phyloP scores from a whole-genome alignment of 306 rosid genomes.

The Lagenaria siceraria region DNA sequence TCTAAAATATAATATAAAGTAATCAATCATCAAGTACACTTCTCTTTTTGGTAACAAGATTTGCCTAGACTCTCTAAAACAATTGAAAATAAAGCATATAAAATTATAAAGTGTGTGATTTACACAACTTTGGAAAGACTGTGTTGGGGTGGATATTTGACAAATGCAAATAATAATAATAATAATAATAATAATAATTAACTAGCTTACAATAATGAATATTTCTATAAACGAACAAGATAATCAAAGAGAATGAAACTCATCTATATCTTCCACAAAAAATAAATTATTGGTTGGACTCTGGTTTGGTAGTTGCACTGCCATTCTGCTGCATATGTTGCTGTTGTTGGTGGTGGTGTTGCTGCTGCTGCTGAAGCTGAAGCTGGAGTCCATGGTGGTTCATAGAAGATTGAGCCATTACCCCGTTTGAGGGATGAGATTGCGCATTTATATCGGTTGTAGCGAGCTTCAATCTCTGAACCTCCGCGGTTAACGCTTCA shows the following conservation, averaged over 20 bases:
- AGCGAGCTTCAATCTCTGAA: conserved; percentile 74
- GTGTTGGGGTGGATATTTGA: conserved; percentile 20
- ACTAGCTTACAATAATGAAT: conserved; percentile 14
- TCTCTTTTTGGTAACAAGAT: conserved; percentile 15
- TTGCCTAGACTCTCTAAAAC: conserved; percentile 27
- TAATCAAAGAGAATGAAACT: neutral
- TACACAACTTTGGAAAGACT: conserved; percentile 18
- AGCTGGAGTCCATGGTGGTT: conserved; percentile 49
- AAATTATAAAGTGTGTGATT: conserved; percentile 15
- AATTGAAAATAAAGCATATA: conserved; percentile 1
- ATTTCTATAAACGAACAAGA: neutral
- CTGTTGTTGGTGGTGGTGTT: conserved; percentile 24
- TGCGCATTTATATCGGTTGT: conserved; percentile 56
- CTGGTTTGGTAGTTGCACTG: conserved; percentile 37
- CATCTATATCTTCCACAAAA: conserved; percentile 4
- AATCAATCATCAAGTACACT: conserved; percentile 1
- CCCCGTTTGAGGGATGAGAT: conserved; percentile 21
- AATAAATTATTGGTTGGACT: conserved; percentile 45
- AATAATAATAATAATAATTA: neutral
- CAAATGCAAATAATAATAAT: conserved; percentile 23
- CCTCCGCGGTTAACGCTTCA: conserved; percentile 87
- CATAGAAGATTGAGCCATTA: conserved; percentile 30
- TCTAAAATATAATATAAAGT: neutral
- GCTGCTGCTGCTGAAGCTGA: conserved; percentile 27
- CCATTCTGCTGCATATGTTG: conserved; percentile 47